Percentiles rank a stretch among this genome's conserved stretches.
These are phyloP conservation scores for Exophiala sideris DNA, from an alignment of 2,329 filamentous ascomycete genomes.

Conservation along the genomic window DNA sequence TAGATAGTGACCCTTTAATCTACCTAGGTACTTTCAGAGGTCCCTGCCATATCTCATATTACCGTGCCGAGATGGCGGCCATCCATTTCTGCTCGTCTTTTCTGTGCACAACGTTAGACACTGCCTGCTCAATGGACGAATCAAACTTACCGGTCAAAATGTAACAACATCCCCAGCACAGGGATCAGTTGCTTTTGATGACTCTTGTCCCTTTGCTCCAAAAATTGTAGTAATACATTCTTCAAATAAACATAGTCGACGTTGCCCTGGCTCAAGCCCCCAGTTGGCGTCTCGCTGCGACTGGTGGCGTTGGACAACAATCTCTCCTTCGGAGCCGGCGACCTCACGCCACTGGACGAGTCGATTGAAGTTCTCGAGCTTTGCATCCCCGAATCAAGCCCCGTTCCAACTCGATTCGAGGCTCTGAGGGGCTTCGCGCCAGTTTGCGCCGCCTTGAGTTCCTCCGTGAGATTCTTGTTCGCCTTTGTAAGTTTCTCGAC, in stretches of 20 bases:
- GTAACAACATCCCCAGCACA: constrained; percentile 62
- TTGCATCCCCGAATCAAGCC: constrained; percentile 44
- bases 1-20: too few relatives aligned
- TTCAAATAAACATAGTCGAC: constrained; percentile 64
- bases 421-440: constrained; percentile 31
- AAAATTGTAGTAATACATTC: constrained; percentile 63
- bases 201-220: constrained; percentile 65
- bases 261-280: constrained; percentile 27
- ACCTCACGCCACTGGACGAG: constrained; percentile 35
- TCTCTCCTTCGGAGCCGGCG: constrained; percentile 45
- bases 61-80: constrained; percentile 62
- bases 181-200: constrained; percentile 66
- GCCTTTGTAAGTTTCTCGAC: constrained; percentile 76
- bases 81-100: constrained; percentile 86
- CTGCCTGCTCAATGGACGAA: not conserved
- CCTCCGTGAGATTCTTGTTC: constrained; percentile 59
- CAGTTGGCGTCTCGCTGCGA: constrained; percentile 38
- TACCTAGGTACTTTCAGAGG: too few relatives aligned
- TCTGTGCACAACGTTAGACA: constrained; percentile 35
- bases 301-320: constrained; percentile 32
- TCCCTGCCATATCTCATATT: not conserved
- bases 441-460: constrained; percentile 50
- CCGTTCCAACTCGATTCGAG: constrained; percentile 25
- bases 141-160: constrained; percentile 59
- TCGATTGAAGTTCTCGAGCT: constrained; percentile 60